A percentile compares a stretch with the other conserved stretches of the same genome.
Evolutionary conservation across 225 moss, liverwort and hornwort species (phyloP).

Genomic region (Sphagnum contortum): DNA sequence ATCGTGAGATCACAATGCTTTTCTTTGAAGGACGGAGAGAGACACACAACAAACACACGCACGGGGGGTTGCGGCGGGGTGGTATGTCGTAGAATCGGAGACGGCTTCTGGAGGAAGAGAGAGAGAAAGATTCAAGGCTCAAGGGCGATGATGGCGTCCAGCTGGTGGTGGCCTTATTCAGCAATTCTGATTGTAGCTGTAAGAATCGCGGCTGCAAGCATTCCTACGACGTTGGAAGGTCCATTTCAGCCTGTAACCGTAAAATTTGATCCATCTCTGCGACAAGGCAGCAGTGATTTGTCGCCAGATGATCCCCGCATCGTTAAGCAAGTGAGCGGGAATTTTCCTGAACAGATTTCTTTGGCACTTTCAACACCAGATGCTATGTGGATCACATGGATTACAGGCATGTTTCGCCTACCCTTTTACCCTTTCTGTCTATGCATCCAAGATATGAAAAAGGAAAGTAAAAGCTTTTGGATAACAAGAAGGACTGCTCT

Average conservation of each 20-base stretch:
- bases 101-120: background rate
- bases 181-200: slow-evolving; percentile 8
- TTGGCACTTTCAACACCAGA: slow-evolving; percentile 75
- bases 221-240: slow-evolving; percentile 62
- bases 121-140: background rate
- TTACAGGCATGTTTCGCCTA: slow-evolving; percentile 45
- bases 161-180: slow-evolving; percentile 1
- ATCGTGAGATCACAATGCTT: too few relatives aligned
- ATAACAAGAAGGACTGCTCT: too few relatives aligned
- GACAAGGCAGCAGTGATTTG: slow-evolving; percentile 62
- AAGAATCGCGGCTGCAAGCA: slow-evolving; percentile 5
- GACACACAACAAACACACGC: too few relatives aligned
- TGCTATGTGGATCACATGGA: slow-evolving; percentile 82
- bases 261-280: slow-evolving; percentile 55
- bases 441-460: too few relatives aligned
- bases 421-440: background rate
- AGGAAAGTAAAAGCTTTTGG: too few relatives aligned
- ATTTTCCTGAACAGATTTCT: slow-evolving; percentile 75
- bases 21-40: too few relatives aligned
- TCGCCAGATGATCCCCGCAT: slow-evolving; percentile 48
- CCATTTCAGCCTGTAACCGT: slow-evolving; percentile 60
- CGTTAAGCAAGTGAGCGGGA: slow-evolving; percentile 38
- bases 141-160: slow-evolving; percentile 8
- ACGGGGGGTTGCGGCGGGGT: too few relatives aligned
- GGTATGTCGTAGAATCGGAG: too few relatives aligned